Base-by-base conservation (phyloP, 164 flowering plant species). In the Paratinospora sagittata region DNA sequence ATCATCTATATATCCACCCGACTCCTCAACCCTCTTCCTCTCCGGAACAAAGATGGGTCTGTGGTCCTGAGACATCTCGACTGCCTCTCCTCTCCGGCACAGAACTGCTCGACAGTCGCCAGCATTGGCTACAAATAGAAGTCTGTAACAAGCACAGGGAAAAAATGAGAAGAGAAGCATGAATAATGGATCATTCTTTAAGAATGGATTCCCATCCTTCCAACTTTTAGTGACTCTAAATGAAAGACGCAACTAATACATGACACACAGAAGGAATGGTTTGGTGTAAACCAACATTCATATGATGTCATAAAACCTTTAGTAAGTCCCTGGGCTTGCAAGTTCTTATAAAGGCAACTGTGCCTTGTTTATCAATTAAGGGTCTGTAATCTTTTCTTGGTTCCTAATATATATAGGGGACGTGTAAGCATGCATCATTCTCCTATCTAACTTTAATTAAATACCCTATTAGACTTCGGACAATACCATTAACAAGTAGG, bases 81-180 rank as follows among this genome's bases (percentile, higher is more conserved):
- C 72, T 36, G 98, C 90, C 73, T 82, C 86, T 60, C 98, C 97
- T 78, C 83, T 88, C 55, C 93, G 86, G 75, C 96, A 86, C 30
- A 93, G 89, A 61, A 93, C 97, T 57, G 97, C 98, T 68, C 98
- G 80, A 73, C 96, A 93, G 70, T 93, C 98, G 8, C 98, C 98
- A 45, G 88, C 96, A 84, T 93, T 93, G 60, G 97, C 96, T 37
- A 93, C 89, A 77, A 91, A 65, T 43, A 93, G 82, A 69, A 74
- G 76, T 76, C 97, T 90, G 87, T 55, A 81, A 37, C n/a, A 65
- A 57, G 61, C n/a, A 27, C 10, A n/a, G 11, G 43, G 14, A 2
- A 33, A 34, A n/a, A 65, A n/a, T 37, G 27, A 69, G 8, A 36
- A 23, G 19, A n/a, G n/a, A n/a, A n/a, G n/a, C n/a, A n/a, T n/a